Evolutionary conservation across 805 yeast species (phyloP).

Genomic region (Saturnispora saitoi): DNA sequence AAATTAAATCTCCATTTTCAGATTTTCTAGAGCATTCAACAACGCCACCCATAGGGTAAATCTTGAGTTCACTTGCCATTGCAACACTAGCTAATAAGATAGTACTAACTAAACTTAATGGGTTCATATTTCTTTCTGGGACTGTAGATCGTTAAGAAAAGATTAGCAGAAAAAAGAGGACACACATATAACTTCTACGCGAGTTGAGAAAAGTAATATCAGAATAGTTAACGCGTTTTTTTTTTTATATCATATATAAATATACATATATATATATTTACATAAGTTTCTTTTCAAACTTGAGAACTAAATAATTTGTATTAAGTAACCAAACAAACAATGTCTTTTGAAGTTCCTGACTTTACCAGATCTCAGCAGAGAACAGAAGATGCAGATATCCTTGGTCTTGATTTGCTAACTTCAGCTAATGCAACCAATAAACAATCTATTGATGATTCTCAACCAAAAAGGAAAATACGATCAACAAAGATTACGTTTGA

Average conservation of each 20-base stretch:
- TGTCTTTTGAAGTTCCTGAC: neutral
- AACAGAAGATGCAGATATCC: conserved; percentile 20
- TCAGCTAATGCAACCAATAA: neutral
- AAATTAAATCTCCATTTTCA: conserved; percentile 53
- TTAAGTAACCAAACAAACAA: too few species aligned
- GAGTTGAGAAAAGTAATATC: too few species aligned
- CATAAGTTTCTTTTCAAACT: too few species aligned
- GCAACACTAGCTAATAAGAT: neutral
- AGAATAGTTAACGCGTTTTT: too few species aligned
- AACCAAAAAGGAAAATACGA: conserved; percentile 19
- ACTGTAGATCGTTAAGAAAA: neutral
- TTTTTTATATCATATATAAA: too few species aligned
- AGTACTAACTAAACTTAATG: neutral
- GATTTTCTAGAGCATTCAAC: conserved; percentile 54
- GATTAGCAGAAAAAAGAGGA: neutral
- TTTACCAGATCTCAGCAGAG: neutral
- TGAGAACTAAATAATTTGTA: too few species aligned
- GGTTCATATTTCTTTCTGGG: neutral
- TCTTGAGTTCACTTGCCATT: conserved; percentile 11
- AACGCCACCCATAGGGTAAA: conserved; percentile 35
- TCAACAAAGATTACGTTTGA: conserved; percentile 44
- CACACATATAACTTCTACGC: too few species aligned
- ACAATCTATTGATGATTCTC: conserved; percentile 5
- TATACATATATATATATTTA: neutral
- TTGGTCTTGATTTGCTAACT: conserved; percentile 17